These are phyloP conservation scores for Brassica carinata DNA, from an alignment of 345 rosid species.

Conservation along the genomic window DNA sequence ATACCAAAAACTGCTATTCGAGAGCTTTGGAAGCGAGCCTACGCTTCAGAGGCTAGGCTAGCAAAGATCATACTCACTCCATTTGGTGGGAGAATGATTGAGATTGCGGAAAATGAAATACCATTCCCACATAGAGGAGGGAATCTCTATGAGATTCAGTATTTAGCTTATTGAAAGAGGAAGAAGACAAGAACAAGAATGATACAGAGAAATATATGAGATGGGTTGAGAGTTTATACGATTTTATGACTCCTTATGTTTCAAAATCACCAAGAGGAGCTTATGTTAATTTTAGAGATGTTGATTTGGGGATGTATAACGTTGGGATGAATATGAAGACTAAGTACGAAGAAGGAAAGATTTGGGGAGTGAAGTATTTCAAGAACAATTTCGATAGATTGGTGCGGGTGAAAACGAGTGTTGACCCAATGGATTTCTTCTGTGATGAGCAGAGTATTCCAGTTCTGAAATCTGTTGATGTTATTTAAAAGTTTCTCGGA, in stretches of 20 bases:
- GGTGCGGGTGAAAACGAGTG: slow-evolving; percentile 39
- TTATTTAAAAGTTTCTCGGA: not conserved
- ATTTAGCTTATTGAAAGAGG: slow-evolving; percentile 41
- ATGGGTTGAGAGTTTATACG: slow-evolving; percentile 42
- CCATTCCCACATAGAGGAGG: slow-evolving; percentile 65
- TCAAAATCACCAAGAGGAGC: slow-evolving; percentile 63
- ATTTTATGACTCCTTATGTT: slow-evolving; percentile 56
- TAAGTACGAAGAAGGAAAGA: slow-evolving; percentile 37
- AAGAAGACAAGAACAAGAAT: slow-evolving; percentile 24
- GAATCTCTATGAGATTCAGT: slow-evolving; percentile 48
- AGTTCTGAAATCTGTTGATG: slow-evolving; percentile 24
- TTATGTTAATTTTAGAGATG: slow-evolving; percentile 53
- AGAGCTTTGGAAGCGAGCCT: slow-evolving; percentile 22
- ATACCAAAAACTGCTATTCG: slow-evolving; percentile 41
- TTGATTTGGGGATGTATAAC: slow-evolving; percentile 49
- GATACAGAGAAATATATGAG: slow-evolving; percentile 23
- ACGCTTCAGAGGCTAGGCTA: slow-evolving; percentile 6
- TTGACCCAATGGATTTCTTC: slow-evolving; percentile 52
- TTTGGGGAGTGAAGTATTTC: slow-evolving; percentile 53
- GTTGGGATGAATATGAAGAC: slow-evolving; percentile 16
- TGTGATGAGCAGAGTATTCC: slow-evolving; percentile 48
- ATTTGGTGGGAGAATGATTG: slow-evolving; percentile 63
- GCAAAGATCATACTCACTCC: slow-evolving; percentile 49
- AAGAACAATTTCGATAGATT: slow-evolving; percentile 46
- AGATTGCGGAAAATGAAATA: slow-evolving; percentile 39